Evolutionary conservation across 306 rosid genomes (phyloP).

Genomic region (Parietaria judaica): DNA sequence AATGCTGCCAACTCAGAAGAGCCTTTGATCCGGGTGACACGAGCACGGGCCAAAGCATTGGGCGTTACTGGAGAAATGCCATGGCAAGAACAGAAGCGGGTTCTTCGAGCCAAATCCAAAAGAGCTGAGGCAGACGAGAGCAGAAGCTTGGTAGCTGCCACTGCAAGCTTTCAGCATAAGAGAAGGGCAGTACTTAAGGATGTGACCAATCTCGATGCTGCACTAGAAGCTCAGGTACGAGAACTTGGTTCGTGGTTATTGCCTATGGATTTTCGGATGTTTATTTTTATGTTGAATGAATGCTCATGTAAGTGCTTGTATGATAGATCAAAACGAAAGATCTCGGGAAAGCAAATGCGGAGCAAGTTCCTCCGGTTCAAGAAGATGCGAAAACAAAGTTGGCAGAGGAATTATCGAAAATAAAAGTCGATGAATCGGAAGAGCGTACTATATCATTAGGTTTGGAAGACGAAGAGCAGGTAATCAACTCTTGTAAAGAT

Average conservation of each 20-base stretch:
- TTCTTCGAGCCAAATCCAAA: slow-evolving; percentile 32
- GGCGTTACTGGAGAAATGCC: slow-evolving; percentile 30
- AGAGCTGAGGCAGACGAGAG: slow-evolving; percentile 45
- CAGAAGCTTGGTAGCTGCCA: slow-evolving; percentile 23
- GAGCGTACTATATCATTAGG: slow-evolving; percentile 20
- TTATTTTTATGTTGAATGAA: not conserved
- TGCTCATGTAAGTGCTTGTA: slow-evolving; percentile 8
- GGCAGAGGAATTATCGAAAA: slow-evolving; percentile 62
- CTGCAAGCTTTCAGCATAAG: slow-evolving; percentile 43
- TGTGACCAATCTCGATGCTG: slow-evolving; percentile 37
- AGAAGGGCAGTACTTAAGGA: slow-evolving; percentile 65
- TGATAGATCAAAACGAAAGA: slow-evolving; percentile 32
- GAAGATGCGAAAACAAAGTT: slow-evolving; percentile 49
- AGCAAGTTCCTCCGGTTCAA: slow-evolving; percentile 33
- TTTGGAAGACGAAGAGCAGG: slow-evolving; percentile 21
- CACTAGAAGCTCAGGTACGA: slow-evolving; percentile 45
- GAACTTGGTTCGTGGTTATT: not conserved
- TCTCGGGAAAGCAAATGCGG: slow-evolving; percentile 25
- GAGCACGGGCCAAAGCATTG: slow-evolving; percentile 67
- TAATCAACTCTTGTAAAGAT: slow-evolving; percentile 23
- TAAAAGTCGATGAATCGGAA: slow-evolving; percentile 50
- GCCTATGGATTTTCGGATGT: not conserved
- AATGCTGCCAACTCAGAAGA: slow-evolving; percentile 42
- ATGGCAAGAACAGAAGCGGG: slow-evolving; percentile 38
- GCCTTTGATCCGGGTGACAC: slow-evolving; percentile 51